Evolutionary conservation across 2,329 filamentous ascomycete species (phyloP).

Genomic region (Cladophialophora bantiana): DNA sequence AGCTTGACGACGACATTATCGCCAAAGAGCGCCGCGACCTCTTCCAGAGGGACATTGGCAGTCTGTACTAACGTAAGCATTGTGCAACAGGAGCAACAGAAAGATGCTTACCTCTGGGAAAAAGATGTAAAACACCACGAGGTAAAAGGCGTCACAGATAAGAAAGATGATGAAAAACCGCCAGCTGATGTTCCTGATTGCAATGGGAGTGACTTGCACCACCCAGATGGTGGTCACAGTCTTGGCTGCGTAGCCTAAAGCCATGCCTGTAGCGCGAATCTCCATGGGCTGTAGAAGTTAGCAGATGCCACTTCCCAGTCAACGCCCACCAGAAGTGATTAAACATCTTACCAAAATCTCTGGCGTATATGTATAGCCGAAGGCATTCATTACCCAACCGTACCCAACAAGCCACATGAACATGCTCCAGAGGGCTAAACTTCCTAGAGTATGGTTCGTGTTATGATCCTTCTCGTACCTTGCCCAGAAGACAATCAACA

Average conservation of each 20-base stretch:
- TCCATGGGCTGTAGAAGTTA: background rate
- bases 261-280: slow-evolving; percentile 13
- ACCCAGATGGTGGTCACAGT: background rate
- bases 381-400: background rate
- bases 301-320: too few species aligned
- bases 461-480: background rate
- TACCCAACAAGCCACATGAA: background rate
- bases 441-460: slow-evolving; percentile 1
- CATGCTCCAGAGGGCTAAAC: slow-evolving; percentile 7
- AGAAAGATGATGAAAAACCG: slow-evolving; percentile 15
- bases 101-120: background rate
- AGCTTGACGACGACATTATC: background rate
- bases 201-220: background rate
- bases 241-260: background rate
- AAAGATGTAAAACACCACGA: background rate
- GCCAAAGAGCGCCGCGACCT: background rate
- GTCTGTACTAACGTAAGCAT: background rate
- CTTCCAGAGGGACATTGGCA: background rate
- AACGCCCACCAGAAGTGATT: background rate
- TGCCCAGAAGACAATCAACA: background rate
- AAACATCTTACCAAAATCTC: slow-evolving; percentile 18
- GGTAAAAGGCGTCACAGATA: background rate
- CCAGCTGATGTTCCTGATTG: slow-evolving; percentile 16
- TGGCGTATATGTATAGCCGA: background rate
- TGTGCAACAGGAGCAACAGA: too few species aligned